phyloP scores from a whole-genome alignment of 495 filamentous ascomycete genomes.

The Aspergillus heteromorphus region DNA sequence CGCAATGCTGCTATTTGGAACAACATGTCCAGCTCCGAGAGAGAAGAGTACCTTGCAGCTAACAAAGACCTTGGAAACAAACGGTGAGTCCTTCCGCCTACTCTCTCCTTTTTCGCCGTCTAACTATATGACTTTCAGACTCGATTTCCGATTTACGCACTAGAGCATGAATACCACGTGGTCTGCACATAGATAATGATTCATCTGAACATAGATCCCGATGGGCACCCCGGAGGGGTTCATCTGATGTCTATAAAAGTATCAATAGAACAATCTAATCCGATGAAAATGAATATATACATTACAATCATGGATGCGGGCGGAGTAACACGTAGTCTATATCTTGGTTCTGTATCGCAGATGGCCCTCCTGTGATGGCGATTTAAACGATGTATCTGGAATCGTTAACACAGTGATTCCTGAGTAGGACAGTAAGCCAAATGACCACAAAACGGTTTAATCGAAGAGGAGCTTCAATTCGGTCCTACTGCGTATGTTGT shows the following conservation, averaged over 20 bases:
- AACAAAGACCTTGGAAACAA: conserved; percentile 68
- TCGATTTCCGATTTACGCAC: conserved; percentile 51
- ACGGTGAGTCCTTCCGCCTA: conserved; percentile 33
- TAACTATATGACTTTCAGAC: conserved; percentile 17
- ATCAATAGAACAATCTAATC: neutral
- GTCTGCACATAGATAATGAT: neutral
- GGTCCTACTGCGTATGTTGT: too few species aligned
- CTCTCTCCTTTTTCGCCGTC: neutral
- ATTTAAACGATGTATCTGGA: too few species aligned
- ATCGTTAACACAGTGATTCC: too few species aligned
- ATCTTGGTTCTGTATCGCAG: too few species aligned
- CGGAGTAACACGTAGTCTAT: too few species aligned
- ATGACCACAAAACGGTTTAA: too few species aligned
- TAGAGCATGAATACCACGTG: conserved; percentile 16
- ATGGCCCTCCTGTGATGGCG: too few species aligned
- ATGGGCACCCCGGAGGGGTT: neutral
- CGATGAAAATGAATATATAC: neutral
- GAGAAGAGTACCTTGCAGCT: conserved; percentile 56
- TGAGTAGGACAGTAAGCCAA: too few species aligned
- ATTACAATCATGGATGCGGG: too few species aligned
- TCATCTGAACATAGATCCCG: neutral
- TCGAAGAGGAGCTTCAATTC: too few species aligned
- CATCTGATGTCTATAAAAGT: neutral
- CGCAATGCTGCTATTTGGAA: conserved; percentile 47
- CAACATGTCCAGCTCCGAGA: conserved; percentile 56